phyloP scores from a whole-genome alignment of 83 land plant species.

The Isoetes engelmannii region DNA sequence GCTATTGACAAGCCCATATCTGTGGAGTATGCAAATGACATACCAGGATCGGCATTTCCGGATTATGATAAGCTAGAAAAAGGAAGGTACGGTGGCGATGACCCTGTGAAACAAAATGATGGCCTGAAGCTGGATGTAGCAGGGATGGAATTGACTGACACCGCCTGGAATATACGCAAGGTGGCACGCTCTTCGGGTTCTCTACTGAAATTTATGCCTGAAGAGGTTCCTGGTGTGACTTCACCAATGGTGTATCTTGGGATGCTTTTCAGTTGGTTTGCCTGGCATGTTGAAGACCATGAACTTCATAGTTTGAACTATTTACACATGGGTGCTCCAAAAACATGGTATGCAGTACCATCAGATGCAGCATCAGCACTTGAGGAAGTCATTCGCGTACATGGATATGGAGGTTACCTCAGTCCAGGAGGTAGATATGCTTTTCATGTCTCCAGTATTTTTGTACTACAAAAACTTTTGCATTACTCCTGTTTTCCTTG shows the following conservation, averaged over 20 bases:
- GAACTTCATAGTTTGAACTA: conserved; percentile 16
- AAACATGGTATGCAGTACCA: conserved; percentile 16
- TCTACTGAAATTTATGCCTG: conserved; percentile 8
- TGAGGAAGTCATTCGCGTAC: conserved; percentile 9
- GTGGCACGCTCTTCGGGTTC: conserved; percentile 9
- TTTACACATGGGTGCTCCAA: conserved; percentile 10
- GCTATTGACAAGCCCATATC: not conserved
- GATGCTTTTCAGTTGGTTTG: conserved; percentile 16
- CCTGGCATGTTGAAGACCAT: conserved; percentile 16
- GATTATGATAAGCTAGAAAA: not conserved
- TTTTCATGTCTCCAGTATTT: too few species aligned
- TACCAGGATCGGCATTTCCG: not conserved
- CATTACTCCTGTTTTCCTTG: too few species aligned
- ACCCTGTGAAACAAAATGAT: not conserved
- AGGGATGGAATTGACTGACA: conserved; percentile 1
- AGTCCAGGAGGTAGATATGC: not conserved
- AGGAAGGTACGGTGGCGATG: not conserved
- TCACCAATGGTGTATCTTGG: conserved; percentile 14
- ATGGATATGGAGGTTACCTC: conserved; percentile 5
- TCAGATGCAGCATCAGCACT: conserved; percentile 5
- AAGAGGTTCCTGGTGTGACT: conserved; percentile 14
- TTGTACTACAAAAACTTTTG: too few species aligned
- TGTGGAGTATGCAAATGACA: conserved; percentile 1
- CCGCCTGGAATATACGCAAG: conserved; percentile 6
- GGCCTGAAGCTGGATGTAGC: not conserved